Percentiles rank a stretch among this genome's conserved stretches.
Evolutionary conservation across 768 basidiomycete species (phyloP).

Genomic region (Panaeolus papilionaceus): DNA sequence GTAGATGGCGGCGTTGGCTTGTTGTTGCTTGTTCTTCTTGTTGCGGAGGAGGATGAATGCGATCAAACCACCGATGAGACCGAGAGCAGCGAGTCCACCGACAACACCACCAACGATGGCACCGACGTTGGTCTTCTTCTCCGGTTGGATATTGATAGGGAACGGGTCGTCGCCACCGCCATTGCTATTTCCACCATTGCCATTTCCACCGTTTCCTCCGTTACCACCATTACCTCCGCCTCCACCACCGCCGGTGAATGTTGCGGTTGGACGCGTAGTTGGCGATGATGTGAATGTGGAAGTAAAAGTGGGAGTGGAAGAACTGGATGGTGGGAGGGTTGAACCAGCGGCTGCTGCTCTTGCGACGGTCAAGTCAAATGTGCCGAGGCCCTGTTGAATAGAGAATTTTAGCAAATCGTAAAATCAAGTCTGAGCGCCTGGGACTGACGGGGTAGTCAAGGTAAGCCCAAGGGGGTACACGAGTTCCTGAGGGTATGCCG

Average conservation of each 20-base stretch:
- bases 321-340: conserved; percentile 32
- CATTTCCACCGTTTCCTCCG: neutral
- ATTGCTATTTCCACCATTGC: neutral
- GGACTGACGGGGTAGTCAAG: conserved; percentile 44
- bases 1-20: conserved; percentile 11
- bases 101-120: conserved; percentile 71
- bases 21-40: conserved; percentile 17
- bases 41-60: conserved; percentile 19
- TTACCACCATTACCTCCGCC: neutral
- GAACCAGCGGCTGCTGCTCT: conserved; percentile 36
- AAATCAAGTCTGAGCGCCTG: no score
- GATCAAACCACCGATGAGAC: conserved; percentile 42
- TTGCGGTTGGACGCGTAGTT: conserved; percentile 27
- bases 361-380: conserved; percentile 41
- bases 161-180: neutral
- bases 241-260: conserved; percentile 5
- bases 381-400: conserved; percentile 24
- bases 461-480: conserved; percentile 58
- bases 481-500: conserved; percentile 45
- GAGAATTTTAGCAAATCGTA: neutral
- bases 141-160: neutral
- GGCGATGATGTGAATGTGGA: conserved; percentile 27
- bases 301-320: conserved; percentile 25
- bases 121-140: conserved; percentile 26
- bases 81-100: conserved; percentile 56